Percentiles rank a stretch among this genome's conserved stretches.
Evolutionary conservation across 139 green algal genomes (phyloP).

Genomic region (Chlorella sp.): DNA sequence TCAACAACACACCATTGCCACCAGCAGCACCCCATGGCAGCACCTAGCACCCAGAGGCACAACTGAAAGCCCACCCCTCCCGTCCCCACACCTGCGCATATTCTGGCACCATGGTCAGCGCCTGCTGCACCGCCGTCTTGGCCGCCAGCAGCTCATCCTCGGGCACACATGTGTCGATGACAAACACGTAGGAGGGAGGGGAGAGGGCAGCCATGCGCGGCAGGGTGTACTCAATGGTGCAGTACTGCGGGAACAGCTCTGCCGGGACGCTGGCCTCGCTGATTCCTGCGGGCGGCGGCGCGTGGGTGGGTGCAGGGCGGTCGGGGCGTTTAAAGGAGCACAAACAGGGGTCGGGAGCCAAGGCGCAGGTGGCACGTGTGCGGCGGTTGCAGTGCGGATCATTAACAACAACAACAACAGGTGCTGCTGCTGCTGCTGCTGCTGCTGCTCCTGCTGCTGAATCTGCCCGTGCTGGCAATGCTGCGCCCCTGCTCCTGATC

Average conservation of each 20-base stretch:
- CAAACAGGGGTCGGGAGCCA: too few species aligned
- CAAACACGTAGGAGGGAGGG: conserved; percentile 93
- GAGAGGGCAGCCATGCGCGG: conserved; percentile 54
- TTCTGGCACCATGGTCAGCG: conserved; percentile 59
- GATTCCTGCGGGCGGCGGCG: conserved; percentile 85
- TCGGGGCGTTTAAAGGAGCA: background rate
- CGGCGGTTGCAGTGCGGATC: too few species aligned
- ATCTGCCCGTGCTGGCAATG: too few species aligned
- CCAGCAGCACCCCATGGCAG: too few species aligned
- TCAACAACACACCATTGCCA: too few species aligned
- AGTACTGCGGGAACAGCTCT: conserved; percentile 97
- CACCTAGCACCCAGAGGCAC: too few species aligned
- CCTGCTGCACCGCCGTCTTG: conserved; percentile 84
- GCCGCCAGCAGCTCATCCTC: conserved; percentile 92
- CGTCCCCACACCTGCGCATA: conserved; percentile 43
- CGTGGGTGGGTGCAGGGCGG: conserved; percentile 57
- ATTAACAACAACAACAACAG: too few species aligned
- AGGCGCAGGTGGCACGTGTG: too few species aligned
- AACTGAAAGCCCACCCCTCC: background rate
- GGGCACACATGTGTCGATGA: conserved; percentile 93
- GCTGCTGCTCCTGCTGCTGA: too few species aligned
- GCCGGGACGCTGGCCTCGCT: conserved; percentile 87
- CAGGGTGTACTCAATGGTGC: conserved; percentile 97
- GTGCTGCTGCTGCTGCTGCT: too few species aligned
- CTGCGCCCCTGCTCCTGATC: too few species aligned